Conservation (phyloP, 306 rosid species). For the Rosa rugosa region DNA sequence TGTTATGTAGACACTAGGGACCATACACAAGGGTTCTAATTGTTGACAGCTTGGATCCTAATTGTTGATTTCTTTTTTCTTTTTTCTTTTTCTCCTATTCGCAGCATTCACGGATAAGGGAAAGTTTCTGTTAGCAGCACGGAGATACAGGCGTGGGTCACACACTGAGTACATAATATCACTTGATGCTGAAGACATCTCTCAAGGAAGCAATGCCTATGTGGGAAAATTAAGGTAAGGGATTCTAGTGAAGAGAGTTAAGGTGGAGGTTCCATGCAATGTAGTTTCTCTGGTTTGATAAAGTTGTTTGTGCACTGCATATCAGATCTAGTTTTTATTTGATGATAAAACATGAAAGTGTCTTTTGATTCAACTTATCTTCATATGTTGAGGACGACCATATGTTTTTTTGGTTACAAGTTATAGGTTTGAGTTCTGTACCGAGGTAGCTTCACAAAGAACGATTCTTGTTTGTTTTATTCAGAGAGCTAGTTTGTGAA, state of each 20-base stretch:
- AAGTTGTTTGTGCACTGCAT: neutral
- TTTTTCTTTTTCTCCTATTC: slow-evolving; percentile 17
- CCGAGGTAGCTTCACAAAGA: neutral
- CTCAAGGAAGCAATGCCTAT: slow-evolving; percentile 97
- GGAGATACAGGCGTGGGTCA: slow-evolving; percentile 88
- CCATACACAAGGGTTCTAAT: neutral
- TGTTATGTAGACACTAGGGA: neutral
- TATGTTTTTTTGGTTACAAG: neutral
- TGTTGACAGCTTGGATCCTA: slow-evolving; percentile 16
- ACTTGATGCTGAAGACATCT: slow-evolving; percentile 80
- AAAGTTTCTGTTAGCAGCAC: slow-evolving; percentile 90
- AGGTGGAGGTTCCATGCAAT: neutral
- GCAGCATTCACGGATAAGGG: slow-evolving; percentile 94
- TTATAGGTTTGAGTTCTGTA: neutral
- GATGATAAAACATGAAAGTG: neutral
- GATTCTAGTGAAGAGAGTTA: slow-evolving; percentile 17
- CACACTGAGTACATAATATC: slow-evolving; percentile 89
- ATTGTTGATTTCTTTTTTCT: slow-evolving; percentile 12
- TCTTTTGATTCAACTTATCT: neutral
- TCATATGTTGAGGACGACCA: neutral
- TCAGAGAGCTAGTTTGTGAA: neutral
- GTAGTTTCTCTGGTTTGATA: slow-evolving; percentile 3
- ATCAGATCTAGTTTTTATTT: neutral
- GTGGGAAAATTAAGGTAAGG: slow-evolving; percentile 88
- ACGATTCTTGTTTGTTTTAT: neutral